Evolutionary conservation across 2,329 filamentous ascomycete genomes (phyloP), one percentile per base, ranked within the genome.

Genomic region (Fusarium sublunatum): DNA sequence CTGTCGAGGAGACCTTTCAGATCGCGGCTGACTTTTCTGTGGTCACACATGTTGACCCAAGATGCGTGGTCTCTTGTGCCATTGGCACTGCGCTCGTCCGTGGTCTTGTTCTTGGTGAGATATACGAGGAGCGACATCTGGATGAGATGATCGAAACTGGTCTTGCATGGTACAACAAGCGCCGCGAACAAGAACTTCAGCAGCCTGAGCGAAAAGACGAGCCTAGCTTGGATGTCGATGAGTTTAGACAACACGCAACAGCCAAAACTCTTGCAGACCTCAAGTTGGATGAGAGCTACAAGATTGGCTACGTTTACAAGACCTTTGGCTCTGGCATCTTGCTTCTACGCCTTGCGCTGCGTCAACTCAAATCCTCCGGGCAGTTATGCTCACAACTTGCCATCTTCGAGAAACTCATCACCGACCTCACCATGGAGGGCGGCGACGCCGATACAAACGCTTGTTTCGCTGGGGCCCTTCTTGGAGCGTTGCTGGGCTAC

Each of bases 371-470:
- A 6, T 55, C 63, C 5, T 53, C 61, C 6, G 49, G 54, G 1
- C 46, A 57, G 6, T 26, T 74, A 5, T 29, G 52, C 8, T 60
- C 58, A 2, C 70, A 72, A 19, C 65, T 61, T 5, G 22, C 53
- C 2, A 44, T 76, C 4, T 84, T 85, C 58, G 81, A 85, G 68
- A 70, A 75, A 6, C 71, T 82, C 10, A 81, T 84, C 11, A 81
- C 78, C 0, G 74, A 80, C 7, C 73, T 85, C 12, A 77, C 81
- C 32, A 82, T 84, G 80, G 74, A 78, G 32, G 83, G 81, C 2
- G 83, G 83, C 1, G 83, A 85, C 58, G 81, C 82, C 4, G 83
- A 85, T 58, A 85, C 83, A 1, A 85, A 85, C 56, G 82, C 81
- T 7, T 83, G 81, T 40, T 82, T 81, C 49, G 82, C 82, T 0